Evolutionary conservation across 345 rosid genomes (phyloP).

Genomic region (Citrus unshiu): DNA sequence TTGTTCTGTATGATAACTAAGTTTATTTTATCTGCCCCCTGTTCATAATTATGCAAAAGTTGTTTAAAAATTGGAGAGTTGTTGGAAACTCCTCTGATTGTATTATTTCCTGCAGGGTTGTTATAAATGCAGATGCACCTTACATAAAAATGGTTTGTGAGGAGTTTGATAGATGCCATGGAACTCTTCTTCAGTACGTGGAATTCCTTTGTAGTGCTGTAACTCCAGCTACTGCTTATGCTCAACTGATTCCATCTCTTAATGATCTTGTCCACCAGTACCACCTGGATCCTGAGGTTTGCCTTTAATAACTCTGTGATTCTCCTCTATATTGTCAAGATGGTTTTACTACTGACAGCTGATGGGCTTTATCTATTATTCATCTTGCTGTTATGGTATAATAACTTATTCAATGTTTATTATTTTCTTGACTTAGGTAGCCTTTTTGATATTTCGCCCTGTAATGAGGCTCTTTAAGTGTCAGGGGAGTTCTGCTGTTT

Average conservation of each 20-base stretch:
- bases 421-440: slow-evolving; percentile 54
- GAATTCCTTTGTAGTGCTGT: slow-evolving; percentile 89
- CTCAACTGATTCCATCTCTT: slow-evolving; percentile 81
- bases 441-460: slow-evolving; percentile 94
- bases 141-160: slow-evolving; percentile 99
- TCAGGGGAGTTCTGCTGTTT: slow-evolving; percentile 57
- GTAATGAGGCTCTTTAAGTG: slow-evolving; percentile 94
- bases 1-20: not conserved
- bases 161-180: slow-evolving; percentile 98
- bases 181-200: slow-evolving; percentile 96
- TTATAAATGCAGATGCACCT: slow-evolving; percentile 89
- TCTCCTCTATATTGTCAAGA: not conserved
- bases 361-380: not conserved
- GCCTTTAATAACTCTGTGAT: slow-evolving; percentile 12
- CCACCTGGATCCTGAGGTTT: slow-evolving; percentile 98
- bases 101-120: slow-evolving; percentile 59
- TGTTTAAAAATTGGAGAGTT: not conserved
- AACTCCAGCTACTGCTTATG: slow-evolving; percentile 69
- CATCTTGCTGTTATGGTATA: not conserved
- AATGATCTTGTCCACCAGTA: slow-evolving; percentile 80
- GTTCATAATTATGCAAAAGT: not conserved
- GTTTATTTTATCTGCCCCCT: not conserved
- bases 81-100: not conserved
- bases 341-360: not conserved
- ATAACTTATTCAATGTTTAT: not conserved